Conservation (phyloP, 1,139 yeast species). For the Blastobotrys indianensis region DNA sequence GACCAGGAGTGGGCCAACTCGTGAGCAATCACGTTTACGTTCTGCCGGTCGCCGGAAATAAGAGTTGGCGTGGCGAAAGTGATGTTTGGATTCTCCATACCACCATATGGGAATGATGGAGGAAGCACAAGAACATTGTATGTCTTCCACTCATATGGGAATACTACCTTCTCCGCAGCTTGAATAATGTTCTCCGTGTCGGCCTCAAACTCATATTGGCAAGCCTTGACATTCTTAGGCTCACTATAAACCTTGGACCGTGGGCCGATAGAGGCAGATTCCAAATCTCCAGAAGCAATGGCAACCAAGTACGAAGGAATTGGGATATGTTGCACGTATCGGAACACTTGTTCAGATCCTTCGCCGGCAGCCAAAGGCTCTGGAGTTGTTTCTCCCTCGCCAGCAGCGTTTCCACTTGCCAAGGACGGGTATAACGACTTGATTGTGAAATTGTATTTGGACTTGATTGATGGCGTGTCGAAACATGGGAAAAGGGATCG, state of each 20-base stretch:
- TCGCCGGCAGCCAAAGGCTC: conserved; percentile 13
- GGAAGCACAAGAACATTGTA: conserved; percentile 81
- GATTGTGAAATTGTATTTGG: conserved; percentile 55
- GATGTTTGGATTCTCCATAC: conserved; percentile 92
- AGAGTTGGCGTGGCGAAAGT: conserved; percentile 90
- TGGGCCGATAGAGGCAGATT: conserved; percentile 70
- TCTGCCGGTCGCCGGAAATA: conserved; percentile 78
- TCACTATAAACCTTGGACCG: conserved; percentile 79
- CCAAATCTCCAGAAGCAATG: conserved; percentile 77
- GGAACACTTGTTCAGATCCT: conserved; percentile 30
- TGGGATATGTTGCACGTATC: conserved; percentile 69
- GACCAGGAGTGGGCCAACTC: conserved; percentile 92
- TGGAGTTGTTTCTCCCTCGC: conserved; percentile 12
- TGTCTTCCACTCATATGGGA: conserved; percentile 78
- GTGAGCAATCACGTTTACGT: conserved; percentile 85
- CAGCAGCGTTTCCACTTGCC: conserved; percentile 57
- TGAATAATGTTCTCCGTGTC: conserved; percentile 74
- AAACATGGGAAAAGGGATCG: conserved; percentile 84
- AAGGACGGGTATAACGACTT: conserved; percentile 62
- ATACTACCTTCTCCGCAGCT: conserved; percentile 76
- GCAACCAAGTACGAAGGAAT: conserved; percentile 83
- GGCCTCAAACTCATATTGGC: conserved; percentile 72
- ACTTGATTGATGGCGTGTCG: conserved; percentile 83
- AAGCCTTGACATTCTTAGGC: conserved; percentile 59
- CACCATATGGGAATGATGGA: conserved; percentile 85